Base-by-base conservation (phyloP, 805 yeast genomes). In the Wickerhamomyces canadensis region DNA sequence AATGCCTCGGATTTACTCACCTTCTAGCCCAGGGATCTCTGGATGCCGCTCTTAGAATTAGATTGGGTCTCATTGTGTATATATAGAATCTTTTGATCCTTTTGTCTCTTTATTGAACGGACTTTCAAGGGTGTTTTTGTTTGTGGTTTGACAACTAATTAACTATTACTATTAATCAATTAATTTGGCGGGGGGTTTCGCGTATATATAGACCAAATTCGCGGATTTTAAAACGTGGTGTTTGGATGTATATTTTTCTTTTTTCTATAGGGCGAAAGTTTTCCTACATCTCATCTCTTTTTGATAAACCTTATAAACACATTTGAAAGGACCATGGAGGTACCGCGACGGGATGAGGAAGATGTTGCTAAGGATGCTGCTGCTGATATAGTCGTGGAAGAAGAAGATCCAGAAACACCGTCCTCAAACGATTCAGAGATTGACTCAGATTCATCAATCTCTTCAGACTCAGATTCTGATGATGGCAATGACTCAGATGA, bases 11-110 rank as follows among this genome's bases (percentile, higher is more conserved):
- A 12, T 14, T 6, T 11, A 11, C 31, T 6, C 14, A 67, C 73
- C 68, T 59, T 54, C 64, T 58, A 33, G 74, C 74, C 76, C 76
- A 71, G 14, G 75, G 76, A 49, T 70, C 76, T 8, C 37, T 34
- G 18, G 30, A 16, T n/a, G 56, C 47, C 33, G 48, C 38, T 35
- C 41, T 45, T 38, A 43, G 39, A 8, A 49, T 17, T 3, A 45
- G 27, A 16, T 48, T 33, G 3, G 17, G 30, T 50, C 53, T 52
- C 56, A 48, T 50, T 14, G 17, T 35, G 16, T 15, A n/a, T n/a
- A n/a, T n/a, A n/a, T 17, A 14, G 17, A 22, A 21, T 10, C 13
- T 31, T n/a, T 10, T 26, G 15, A 26, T 7, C 13, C 13, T 13
- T 26, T 14, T 26, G 28, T 13, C 13, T 22, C 24, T 22, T n/a